phyloP scores from a whole-genome alignment of 164 flowering plant genomes.

The Vitis amurensis region DNA sequence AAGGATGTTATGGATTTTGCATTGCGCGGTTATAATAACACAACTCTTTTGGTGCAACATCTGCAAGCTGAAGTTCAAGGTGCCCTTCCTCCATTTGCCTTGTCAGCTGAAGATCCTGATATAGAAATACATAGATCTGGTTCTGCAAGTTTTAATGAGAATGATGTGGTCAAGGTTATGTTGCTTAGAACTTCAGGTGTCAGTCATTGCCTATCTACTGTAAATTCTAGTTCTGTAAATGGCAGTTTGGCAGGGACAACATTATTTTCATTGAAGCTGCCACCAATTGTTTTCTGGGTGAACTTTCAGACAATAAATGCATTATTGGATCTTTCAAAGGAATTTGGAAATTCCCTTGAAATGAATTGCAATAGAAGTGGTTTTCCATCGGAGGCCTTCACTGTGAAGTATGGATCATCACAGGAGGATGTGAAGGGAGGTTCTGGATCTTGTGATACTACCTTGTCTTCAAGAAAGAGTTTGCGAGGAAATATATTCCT shows the following conservation, averaged over 20 bases:
- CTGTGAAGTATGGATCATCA: slow-evolving; percentile 22
- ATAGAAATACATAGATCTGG: slow-evolving; percentile 12
- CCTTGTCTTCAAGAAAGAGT: slow-evolving; percentile 31
- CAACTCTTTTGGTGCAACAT: slow-evolving; percentile 30
- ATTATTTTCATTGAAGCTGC: slow-evolving; percentile 62
- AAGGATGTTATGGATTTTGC: slow-evolving; percentile 18
- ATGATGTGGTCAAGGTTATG: slow-evolving; percentile 37
- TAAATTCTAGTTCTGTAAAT: slow-evolving; percentile 28
- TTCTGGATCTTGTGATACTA: slow-evolving; percentile 13
- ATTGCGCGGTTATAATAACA: slow-evolving; percentile 5
- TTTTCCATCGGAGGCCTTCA: slow-evolving; percentile 18
- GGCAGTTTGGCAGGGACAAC: slow-evolving; percentile 27
- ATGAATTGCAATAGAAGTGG: slow-evolving; percentile 9
- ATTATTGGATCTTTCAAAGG: slow-evolving; percentile 43
- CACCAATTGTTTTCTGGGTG: slow-evolving; percentile 76
- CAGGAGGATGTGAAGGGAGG: slow-evolving; percentile 20
- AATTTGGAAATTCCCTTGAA: slow-evolving; percentile 30
- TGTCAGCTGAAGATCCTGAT: slow-evolving; percentile 21
- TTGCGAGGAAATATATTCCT: slow-evolving; percentile 51
- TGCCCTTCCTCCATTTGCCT: slow-evolving; percentile 50
- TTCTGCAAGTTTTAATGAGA: slow-evolving; percentile 16
- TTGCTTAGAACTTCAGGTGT: slow-evolving; percentile 56
- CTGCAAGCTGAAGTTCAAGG: slow-evolving; percentile 62
- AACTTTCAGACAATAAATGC: slow-evolving; percentile 44
- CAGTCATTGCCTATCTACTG: slow-evolving; percentile 31